Percentiles rank a stretch among this genome's conserved stretches.
These are phyloP conservation scores for Coleophoma crateriformis DNA, from an alignment of 2,329 filamentous ascomycete genomes.

Conservation along the genomic window DNA sequence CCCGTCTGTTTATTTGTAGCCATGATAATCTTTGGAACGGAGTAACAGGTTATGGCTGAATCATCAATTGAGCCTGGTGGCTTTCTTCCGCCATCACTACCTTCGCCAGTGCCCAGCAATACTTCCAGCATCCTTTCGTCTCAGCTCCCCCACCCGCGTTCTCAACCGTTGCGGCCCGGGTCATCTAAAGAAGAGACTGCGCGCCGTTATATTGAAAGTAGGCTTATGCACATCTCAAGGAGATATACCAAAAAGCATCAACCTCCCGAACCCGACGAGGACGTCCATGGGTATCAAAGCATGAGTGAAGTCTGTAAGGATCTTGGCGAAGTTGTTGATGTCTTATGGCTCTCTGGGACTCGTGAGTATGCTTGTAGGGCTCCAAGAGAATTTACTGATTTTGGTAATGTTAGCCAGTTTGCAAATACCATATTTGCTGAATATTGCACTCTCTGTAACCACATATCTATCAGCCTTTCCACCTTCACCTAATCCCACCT, in stretches of 20 bases:
- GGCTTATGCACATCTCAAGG: constrained; percentile 46
- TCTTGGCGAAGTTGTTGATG: constrained; percentile 67
- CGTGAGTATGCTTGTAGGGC: constrained; percentile 47
- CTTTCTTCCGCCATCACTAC: constrained; percentile 41
- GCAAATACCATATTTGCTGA: constrained; percentile 79
- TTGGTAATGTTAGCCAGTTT: constrained; percentile 53
- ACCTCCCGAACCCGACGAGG: constrained; percentile 34
- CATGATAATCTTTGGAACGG: background rate
- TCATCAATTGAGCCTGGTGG: constrained; percentile 32
- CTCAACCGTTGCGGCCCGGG: constrained; percentile 45
- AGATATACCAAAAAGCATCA: constrained; percentile 57
- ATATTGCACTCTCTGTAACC: constrained; percentile 66
- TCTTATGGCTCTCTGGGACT: constrained; percentile 83
- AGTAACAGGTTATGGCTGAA: constrained; percentile 8
- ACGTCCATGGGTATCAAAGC: constrained; percentile 42
- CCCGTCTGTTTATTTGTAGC: background rate
- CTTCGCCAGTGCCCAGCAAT: constrained; percentile 49
- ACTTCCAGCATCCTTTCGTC: constrained; percentile 33
- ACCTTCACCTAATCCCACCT: constrained; percentile 60
- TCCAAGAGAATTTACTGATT: background rate
- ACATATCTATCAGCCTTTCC: constrained; percentile 70
- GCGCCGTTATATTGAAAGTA: constrained; percentile 49
- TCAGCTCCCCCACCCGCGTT: constrained; percentile 49
- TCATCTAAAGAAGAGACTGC: constrained; percentile 56
- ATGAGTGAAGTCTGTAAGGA: constrained; percentile 70